Evolutionary conservation across 306 rosid genomes (phyloP), one percentile per base, ranked within the genome.

Genomic region (Fagus sylvatica): DNA sequence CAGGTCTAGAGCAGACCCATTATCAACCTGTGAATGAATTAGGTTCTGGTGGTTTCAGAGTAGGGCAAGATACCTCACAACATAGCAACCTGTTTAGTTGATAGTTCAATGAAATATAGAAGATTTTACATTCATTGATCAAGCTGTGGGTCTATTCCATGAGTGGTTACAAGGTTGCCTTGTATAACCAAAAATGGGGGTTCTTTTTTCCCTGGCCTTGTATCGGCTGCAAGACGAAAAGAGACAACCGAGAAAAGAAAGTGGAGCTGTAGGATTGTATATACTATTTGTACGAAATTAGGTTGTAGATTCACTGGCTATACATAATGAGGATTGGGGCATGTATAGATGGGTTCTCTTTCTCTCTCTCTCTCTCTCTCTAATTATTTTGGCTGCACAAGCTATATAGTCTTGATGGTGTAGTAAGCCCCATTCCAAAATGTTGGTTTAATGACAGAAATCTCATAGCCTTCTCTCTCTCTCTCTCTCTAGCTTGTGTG

Each of bases 1-100:
- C 15, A 7, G 51, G 80, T 85, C 62, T 81, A 12, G 96, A 89
- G 77, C 89, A 76, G 76, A 73, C 57, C 19, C 93, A 74, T 10
- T 69, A 59, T 77, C 84, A 72, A 39, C 83, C 84, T 40, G 53
- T 64, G 42, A 79, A 8, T 9, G 84, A 81, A 53, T 71, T 69
- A 37, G 64, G 64, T 73, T 78, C 71, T 22, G 78, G 79, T n/a
- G 81, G 61, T 74, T 49, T 80, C 53, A 60, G 42, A 80, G 75
- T 80, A 6, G 70, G 80, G 77, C 85, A 69, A 43, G 86, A 83
- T 55, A 41, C 77, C 61, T 67, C 69, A 60, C 59, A 30, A n/a
- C 36, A 28, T 5, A 39, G 68, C 74, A 62, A 36, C 64, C 51
- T 66, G 6, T 79, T 67, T 34, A 10, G 74, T 43, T 76, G 82